Conservation (phyloP, 352 stramenopile species). For the Pythium utonaiense region DNA sequence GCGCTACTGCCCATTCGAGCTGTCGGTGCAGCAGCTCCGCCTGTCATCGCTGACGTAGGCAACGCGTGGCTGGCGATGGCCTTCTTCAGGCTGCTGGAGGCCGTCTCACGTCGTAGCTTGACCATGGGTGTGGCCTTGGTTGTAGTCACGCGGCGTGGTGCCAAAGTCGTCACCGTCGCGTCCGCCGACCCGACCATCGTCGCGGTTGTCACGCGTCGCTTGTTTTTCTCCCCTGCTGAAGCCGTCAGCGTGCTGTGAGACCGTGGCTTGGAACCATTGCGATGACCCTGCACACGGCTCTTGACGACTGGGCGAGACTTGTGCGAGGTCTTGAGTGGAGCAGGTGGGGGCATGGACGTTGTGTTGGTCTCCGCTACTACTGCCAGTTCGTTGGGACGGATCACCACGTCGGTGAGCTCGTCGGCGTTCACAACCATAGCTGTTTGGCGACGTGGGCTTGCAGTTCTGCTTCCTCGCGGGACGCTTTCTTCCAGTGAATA, state of each 20-base stretch:
- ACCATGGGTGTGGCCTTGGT: conserved; percentile 21
- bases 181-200: neutral
- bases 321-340: neutral
- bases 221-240: conserved; percentile 4
- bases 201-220: neutral
- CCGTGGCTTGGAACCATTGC: conserved; percentile 4
- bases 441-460: neutral
- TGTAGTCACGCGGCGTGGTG: neutral
- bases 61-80: conserved; percentile 1
- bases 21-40: neutral
- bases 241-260: neutral
- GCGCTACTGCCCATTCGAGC: neutral
- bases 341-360: neutral
- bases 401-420: conserved; percentile 16
- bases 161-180: conserved; percentile 8
- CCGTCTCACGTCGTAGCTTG: conserved; percentile 49
- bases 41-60: neutral
- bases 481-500: neutral
- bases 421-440: neutral
- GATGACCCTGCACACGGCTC: conserved; percentile 12
- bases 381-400: conserved; percentile 8
- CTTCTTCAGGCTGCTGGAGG: conserved; percentile 56
- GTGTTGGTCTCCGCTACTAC: neutral
- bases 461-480: neutral
- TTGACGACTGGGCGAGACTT: conserved; percentile 13